Evolutionary conservation across 2,329 filamentous ascomycete genomes (phyloP), one percentile per base, ranked within the genome.

Genomic region (Ophiostoma ulmi): DNA sequence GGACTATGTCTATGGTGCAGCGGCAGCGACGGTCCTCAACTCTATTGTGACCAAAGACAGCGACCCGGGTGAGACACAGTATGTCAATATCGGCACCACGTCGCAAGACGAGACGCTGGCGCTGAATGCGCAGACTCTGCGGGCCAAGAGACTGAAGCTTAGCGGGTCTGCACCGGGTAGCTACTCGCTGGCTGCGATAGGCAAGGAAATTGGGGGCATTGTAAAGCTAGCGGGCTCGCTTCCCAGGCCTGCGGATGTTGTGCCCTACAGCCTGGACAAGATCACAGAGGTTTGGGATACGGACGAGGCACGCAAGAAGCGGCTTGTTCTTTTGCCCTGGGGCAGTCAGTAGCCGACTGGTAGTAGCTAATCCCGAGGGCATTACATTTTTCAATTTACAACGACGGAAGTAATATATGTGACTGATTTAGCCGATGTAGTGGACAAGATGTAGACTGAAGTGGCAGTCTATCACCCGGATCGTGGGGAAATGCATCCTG

Each of bases 1-100:
- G 1, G 86, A 88, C 74, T 88, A 87, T 74, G 77, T 88, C 8
- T 87, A 85, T 76, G 86, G 86, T 0, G 78, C 80, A 0, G 79
- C 81, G 20, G 76, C 81, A 0, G 74, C 79, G 13, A 80, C 80
- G 5, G 80, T 88, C 3, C 77, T 88, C 1, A 86, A 88, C 5
- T 80, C 79, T 3, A 75, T 86, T 22, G 79, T 77, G 48, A 35
- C 71, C 6, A 67, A 17, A 20, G 76, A 76, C 39, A 35, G 38
- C 14, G 48, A 52, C 48, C 31, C 39, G 17, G 10, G 31, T 11
- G 79, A 82, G 0, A 79, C 85, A 35, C 84, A 86, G 71, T 86
- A 84, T 75, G 81, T 87, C 13, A 82, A 84, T 69, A 83, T 87
- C 70, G 85, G 86, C 5, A 77, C 78, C 0, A 74, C 87, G 63